Percentiles rank a stretch among this genome's conserved stretches.
Evolutionary conservation across 805 yeast species (phyloP).

Genomic region (Saturnispora silvae): DNA sequence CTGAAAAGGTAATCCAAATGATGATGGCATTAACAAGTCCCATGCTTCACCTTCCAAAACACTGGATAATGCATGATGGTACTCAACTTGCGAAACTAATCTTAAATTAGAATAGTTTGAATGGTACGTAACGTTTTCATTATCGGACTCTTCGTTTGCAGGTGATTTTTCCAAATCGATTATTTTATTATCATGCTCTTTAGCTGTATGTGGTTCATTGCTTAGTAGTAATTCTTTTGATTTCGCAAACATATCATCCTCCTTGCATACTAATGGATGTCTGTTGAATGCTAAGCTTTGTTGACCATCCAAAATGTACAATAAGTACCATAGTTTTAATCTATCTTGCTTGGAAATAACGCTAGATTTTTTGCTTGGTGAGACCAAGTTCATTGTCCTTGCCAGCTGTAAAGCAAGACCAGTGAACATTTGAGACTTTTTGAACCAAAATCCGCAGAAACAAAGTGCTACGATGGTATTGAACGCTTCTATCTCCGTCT

Average conservation of each 20-base stretch:
- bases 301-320: slow-evolving; percentile 58
- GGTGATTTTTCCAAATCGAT: slow-evolving; percentile 1
- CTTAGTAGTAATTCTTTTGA: slow-evolving; percentile 30
- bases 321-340: slow-evolving; percentile 54
- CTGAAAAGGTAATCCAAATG: slow-evolving; percentile 59
- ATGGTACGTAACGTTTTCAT: not conserved
- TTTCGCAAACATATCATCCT: slow-evolving; percentile 35
- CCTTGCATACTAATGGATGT: slow-evolving; percentile 39
- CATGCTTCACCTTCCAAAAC: slow-evolving; percentile 51
- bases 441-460: slow-evolving; percentile 60
- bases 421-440: slow-evolving; percentile 53
- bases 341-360: slow-evolving; percentile 27
- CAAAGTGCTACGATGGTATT: slow-evolving; percentile 54
- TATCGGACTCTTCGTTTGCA: slow-evolving; percentile 1
- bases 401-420: slow-evolving; percentile 62
- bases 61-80: slow-evolving; percentile 50
- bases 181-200: not conserved
- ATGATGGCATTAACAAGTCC: slow-evolving; percentile 48
- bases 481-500: slow-evolving; percentile 38
- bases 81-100: slow-evolving; percentile 57
- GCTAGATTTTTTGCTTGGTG: slow-evolving; percentile 11
- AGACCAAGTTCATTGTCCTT: slow-evolving; percentile 37
- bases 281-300: slow-evolving; percentile 53
- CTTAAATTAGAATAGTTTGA: slow-evolving; percentile 37
- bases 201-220: not conserved